These are phyloP conservation scores for Umbelopsis sp. DNA, from an alignment of 192 early-diverging fungal genomes.

Conservation along the genomic window DNA sequence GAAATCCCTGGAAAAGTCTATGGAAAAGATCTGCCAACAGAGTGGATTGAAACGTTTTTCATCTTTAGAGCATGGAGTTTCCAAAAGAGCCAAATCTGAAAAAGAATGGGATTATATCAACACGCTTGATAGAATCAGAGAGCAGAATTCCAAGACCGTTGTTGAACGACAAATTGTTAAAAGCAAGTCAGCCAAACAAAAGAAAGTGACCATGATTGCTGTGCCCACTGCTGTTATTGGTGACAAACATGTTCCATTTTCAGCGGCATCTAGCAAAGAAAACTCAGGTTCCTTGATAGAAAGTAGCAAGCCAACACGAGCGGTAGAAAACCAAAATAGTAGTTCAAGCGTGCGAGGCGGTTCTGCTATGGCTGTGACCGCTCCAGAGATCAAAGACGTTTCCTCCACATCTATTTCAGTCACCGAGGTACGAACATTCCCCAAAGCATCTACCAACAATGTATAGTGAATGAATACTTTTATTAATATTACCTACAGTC, in stretches of 20 bases:
- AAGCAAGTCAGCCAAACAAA: background rate
- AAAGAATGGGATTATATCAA: background rate
- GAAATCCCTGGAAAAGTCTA: background rate
- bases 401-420: background rate
- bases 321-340: too few relatives aligned
- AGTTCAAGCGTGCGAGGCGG: background rate
- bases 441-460: too few relatives aligned
- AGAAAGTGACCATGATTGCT: constrained; percentile 5
- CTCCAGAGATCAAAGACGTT: background rate
- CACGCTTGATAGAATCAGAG: background rate
- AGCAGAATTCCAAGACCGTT: background rate
- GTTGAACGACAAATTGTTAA: background rate
- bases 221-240: background rate
- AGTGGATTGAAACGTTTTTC: background rate
- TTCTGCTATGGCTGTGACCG: background rate
- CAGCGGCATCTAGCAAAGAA: background rate
- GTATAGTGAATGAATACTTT: background rate
- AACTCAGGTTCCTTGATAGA: background rate
- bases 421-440: background rate
- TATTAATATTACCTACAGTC: background rate
- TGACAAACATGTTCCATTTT: background rate
- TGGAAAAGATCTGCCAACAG: background rate
- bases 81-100: background rate
- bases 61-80: too few relatives aligned
- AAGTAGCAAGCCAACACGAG: too few relatives aligned